Conservation (phyloP, 768 basidiomycete species). For the Pleurotus pulmonarius region DNA sequence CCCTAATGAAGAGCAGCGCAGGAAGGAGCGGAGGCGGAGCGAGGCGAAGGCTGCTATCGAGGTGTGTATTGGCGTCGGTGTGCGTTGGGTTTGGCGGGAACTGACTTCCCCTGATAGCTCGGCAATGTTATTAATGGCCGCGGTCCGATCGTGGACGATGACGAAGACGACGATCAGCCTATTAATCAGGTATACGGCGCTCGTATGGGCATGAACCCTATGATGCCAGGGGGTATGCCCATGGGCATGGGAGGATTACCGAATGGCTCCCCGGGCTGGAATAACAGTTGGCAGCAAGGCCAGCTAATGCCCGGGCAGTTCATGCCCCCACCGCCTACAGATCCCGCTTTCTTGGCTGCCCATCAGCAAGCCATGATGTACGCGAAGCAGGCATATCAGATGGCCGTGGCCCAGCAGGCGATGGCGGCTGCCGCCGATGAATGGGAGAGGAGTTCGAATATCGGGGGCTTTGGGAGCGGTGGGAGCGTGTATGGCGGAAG, state of each 20-base stretch:
- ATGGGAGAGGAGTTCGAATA: conserved; percentile 78
- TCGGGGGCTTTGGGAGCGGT: conserved; percentile 40
- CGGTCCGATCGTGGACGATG: conserved; percentile 55
- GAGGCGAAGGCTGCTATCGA: conserved; percentile 89
- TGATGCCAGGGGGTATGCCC: conserved; percentile 35
- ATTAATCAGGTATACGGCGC: conserved; percentile 38
- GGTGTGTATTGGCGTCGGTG: conserved; percentile 38
- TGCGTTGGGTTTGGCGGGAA: too few relatives aligned
- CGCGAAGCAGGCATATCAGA: conserved; percentile 88
- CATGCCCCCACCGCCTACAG: conserved; percentile 38
- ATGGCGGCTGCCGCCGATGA: conserved; percentile 87
- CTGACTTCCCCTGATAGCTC: conserved; percentile 41
- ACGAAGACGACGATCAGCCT: conserved; percentile 44
- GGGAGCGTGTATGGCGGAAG: conserved; percentile 46
- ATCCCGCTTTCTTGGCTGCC: conserved; percentile 61
- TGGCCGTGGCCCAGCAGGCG: conserved; percentile 88
- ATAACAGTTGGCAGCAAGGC: conserved; percentile 27
- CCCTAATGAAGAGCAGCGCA: conserved; percentile 48
- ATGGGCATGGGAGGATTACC: conserved; percentile 27
- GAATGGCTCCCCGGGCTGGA: conserved; percentile 12
- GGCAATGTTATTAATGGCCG: conserved; percentile 86
- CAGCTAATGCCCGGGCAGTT: conserved; percentile 36
- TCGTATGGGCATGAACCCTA: conserved; percentile 40
- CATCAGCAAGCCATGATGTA: conserved; percentile 86
- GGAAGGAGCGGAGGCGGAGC: conserved; percentile 69